Base-by-base conservation (phyloP, 1,284 basidiomycete species). In the Thecaphora frezii region DNA sequence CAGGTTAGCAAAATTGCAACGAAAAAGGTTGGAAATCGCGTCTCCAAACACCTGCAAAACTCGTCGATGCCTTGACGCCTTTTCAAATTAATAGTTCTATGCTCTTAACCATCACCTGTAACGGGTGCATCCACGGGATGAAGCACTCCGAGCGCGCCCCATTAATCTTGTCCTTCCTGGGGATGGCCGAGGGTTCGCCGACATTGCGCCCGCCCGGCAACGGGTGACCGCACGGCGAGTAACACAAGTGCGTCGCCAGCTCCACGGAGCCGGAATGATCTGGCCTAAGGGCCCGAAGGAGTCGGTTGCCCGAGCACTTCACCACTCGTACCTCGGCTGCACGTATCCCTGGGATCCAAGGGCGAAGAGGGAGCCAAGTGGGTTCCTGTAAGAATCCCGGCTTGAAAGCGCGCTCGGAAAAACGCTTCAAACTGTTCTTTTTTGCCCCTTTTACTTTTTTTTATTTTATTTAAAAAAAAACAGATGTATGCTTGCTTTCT, bases 241-340 rank as follows among this genome's bases (percentile, higher is more conserved):
- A 67, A 67, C 45, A 48, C 60, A 64, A n/a, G 65, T 58, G 60
- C 57, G 51, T 53, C 33, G 58, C 63, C 58, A 50, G 22, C 58
- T 53, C 51, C 53, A 55, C 54, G 58, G 64, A 51, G 40, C 54
- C 42, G 55, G 33, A 36, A 4, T 16, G 4, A 4, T 9, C 47
- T 37, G 55, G 59, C 64, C 48, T 66, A 46, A 55, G 64, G 48
- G 64, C 59, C 58, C 64, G 65, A 59, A 57, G 65, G 65, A 67
- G 65, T 67, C 60, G 65, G 65, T 67, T 54, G 47, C 56, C 65
- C 65, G 60, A 57, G 65, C 65, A 67, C 65, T 57, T 59, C 65
- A 63, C 57, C 54, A 55, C 53, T 57, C 60, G 60, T 58, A 47
- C 65, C 65, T 67, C 65, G 64, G 60, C 60, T 67, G 65, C 60